Base-by-base conservation (phyloP, 2,329 filamentous ascomycete species). In the Fusarium sp. region DNA sequence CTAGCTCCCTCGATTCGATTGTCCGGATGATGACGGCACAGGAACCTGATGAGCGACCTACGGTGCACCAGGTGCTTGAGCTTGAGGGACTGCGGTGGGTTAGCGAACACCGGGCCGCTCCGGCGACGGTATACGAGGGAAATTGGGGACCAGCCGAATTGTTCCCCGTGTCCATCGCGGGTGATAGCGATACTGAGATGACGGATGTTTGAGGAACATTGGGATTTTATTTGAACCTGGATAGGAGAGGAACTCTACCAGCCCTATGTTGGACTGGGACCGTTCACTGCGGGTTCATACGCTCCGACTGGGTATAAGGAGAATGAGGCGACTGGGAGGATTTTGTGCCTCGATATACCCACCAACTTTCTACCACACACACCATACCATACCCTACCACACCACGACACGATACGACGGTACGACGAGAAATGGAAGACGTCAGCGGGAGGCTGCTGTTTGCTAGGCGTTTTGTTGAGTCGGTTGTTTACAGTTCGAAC, bases 81-180 rank as follows among this genome's bases (percentile, higher is more conserved):
- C 89, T 92, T 1, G 91, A 92, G 58, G 94, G 95, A 27, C 88
- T 98, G 62, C 89, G 88, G 71, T 99, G 97, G 94, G 93, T 97
- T 35, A 89, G 92, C 64, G 85, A 87, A 60, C 92, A 95, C 72
- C 92, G 95, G 65, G 92, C 93, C 65, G 94, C 95, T 13, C 94
- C 95, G 52, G 97, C 97, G n/a, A 98, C 95, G 0, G 92, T 99
- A 63, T 99, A 94, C 78, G 97, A 99, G 84, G 97, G 97, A 72
- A 97, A 94, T 81, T 99, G 95, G 93, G 97, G 97, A 5, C 96
- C 96, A 35, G 92, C 86, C n/a, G 87, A 89, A 62, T 82, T 87
- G 59, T 80, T 85, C 35, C 77, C 82, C 6, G 82, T 83, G 23
- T 82, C 82, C 7, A 81, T 83, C 41, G 78, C 80, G 6, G 73